Evolutionary conservation across 257 asterid species (phyloP).

Genomic region (Plantago ovata): DNA sequence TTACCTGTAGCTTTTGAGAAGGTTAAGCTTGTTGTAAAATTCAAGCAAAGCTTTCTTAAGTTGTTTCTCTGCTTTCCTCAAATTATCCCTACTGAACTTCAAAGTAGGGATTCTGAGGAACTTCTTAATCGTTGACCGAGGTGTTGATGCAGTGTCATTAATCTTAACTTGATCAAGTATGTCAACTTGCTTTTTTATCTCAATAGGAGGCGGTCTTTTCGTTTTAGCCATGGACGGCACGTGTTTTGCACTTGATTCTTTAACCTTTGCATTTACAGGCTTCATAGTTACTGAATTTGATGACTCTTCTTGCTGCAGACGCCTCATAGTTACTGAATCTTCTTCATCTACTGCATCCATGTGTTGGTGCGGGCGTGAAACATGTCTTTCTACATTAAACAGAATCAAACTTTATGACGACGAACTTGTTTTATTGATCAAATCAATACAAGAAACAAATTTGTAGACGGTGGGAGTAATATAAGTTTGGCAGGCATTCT

Average conservation of each 20-base stretch:
- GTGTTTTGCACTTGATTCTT: constrained; percentile 9
- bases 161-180: constrained; percentile 38
- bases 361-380: background rate
- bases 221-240: constrained; percentile 1
- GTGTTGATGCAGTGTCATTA: constrained; percentile 30
- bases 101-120: constrained; percentile 30
- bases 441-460: too few species aligned
- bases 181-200: constrained; percentile 19
- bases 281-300: constrained; percentile 9
- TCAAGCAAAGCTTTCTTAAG: constrained; percentile 43
- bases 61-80: constrained; percentile 42
- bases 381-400: constrained; percentile 25
- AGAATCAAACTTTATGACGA: too few species aligned
- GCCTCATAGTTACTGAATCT: constrained; percentile 1
- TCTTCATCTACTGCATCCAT: constrained; percentile 40
- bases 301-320: background rate
- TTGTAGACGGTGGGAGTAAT: too few species aligned
- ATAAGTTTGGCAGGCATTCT: too few species aligned
- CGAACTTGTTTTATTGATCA: too few species aligned
- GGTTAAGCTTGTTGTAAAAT: constrained; percentile 46
- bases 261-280: constrained; percentile 4
- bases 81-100: constrained; percentile 38
- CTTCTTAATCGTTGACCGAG: constrained; percentile 37
- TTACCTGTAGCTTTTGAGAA: constrained; percentile 46
- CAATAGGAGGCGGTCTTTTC: constrained; percentile 19